Conservation (phyloP, 345 rosid genomes). For the Eutrema japonicum region DNA sequence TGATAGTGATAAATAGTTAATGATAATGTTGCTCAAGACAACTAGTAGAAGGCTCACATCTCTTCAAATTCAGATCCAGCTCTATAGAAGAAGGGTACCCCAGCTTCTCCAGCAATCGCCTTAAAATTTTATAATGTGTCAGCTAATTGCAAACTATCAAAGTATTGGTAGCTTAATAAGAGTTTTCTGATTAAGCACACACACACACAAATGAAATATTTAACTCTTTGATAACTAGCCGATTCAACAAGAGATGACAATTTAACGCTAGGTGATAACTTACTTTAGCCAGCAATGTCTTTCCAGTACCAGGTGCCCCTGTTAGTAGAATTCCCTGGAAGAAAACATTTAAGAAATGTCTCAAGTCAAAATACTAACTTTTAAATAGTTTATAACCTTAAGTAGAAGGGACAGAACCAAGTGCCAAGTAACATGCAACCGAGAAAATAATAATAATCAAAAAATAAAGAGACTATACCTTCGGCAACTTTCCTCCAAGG, state of each 20-base stretch:
- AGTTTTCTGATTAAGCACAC: background rate
- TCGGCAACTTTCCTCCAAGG: constrained; percentile 97
- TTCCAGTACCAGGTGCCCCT: constrained; percentile 99
- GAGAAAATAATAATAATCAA: constrained; percentile 6
- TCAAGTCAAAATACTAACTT: constrained; percentile 25
- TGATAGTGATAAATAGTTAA: constrained; percentile 8
- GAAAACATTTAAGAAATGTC: constrained; percentile 28
- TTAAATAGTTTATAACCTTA: background rate
- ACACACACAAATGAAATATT: constrained; percentile 9
- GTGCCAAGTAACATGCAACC: constrained; percentile 5
- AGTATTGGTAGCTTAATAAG: background rate
- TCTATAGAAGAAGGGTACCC: constrained; percentile 97
- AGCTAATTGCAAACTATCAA: constrained; percentile 12
- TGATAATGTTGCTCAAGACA: constrained; percentile 8
- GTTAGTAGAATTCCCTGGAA: constrained; percentile 96
- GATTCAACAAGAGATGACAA: constrained; percentile 5
- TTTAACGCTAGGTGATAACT: constrained; percentile 11
- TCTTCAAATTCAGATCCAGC: constrained; percentile 99
- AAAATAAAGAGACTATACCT: constrained; percentile 56
- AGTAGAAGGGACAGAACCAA: constrained; percentile 8
- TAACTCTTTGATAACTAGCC: constrained; percentile 10
- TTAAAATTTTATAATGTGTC: constrained; percentile 43
- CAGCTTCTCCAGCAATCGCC: constrained; percentile 99
- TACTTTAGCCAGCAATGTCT: constrained; percentile 97
- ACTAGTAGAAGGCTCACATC: constrained; percentile 63